Conservation (phyloP, 2,329 filamentous ascomycete species). For the Fusarium sterilihyphosum region DNA sequence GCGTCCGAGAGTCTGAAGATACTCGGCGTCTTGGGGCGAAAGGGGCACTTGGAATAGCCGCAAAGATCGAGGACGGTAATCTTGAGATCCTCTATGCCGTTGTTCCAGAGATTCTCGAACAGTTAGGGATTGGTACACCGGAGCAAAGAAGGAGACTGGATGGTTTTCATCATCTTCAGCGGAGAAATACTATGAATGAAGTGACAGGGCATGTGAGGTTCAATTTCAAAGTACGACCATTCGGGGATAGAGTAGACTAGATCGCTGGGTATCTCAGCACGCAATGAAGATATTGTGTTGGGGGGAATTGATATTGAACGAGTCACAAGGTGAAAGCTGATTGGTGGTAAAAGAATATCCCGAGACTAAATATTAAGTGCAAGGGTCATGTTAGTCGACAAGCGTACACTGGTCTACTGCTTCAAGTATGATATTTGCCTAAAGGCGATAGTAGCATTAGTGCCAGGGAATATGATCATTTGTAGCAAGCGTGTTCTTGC, state of each 20-base stretch:
- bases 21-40: slow-evolving; percentile 50
- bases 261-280: neutral
- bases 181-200: slow-evolving; percentile 52
- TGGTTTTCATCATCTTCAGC: slow-evolving; percentile 46
- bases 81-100: slow-evolving; percentile 55
- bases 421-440: slow-evolving; percentile 14
- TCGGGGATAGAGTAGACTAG: neutral
- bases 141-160: slow-evolving; percentile 45
- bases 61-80: slow-evolving; percentile 61
- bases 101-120: slow-evolving; percentile 56
- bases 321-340: neutral
- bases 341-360: slow-evolving; percentile 13
- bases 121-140: slow-evolving; percentile 50
- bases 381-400: slow-evolving; percentile 1
- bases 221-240: slow-evolving; percentile 21
- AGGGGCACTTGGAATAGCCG: slow-evolving; percentile 54
- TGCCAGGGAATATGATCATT: neutral
- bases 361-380: neutral
- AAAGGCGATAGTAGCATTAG: neutral
- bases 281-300: neutral
- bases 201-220: slow-evolving; percentile 46
- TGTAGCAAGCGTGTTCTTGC: neutral
- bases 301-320: neutral
- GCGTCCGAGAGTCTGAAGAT: slow-evolving; percentile 50
- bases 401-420: neutral